Evolutionary conservation across 345 rosid species (phyloP).

Genomic region (Gossypium longicalyx): DNA sequence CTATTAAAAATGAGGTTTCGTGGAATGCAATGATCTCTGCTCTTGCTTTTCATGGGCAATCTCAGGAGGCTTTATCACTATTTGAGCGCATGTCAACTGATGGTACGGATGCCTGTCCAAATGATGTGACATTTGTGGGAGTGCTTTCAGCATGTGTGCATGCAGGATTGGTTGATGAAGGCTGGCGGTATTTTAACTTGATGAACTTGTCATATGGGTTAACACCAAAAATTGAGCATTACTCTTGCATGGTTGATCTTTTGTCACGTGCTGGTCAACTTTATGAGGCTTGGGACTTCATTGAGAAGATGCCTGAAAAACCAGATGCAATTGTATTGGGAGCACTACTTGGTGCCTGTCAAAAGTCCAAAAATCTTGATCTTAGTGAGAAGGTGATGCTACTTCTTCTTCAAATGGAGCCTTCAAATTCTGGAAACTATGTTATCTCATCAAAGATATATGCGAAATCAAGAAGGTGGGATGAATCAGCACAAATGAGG

Average conservation of each 20-base stretch:
- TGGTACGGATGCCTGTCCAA: constrained; percentile 40
- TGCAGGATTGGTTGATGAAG: constrained; percentile 71
- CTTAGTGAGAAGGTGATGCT: constrained; percentile 50
- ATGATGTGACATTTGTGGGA: constrained; percentile 69
- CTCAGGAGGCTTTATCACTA: constrained; percentile 57
- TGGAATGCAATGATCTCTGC: constrained; percentile 92
- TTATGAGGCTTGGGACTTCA: constrained; percentile 75
- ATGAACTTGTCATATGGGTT: constrained; percentile 65
- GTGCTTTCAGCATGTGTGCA: constrained; percentile 91
- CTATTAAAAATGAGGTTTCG: constrained; percentile 68
- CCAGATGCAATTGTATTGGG: constrained; percentile 72
- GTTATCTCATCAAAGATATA: constrained; percentile 70
- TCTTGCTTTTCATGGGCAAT: constrained; percentile 70
- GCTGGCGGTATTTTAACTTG: constrained; percentile 49
- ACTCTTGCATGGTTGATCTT: constrained; percentile 86
- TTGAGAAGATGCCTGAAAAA: constrained; percentile 71
- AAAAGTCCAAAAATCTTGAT: constrained; percentile 45
- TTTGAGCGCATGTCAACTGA: constrained; percentile 49
- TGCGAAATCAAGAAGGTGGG: constrained; percentile 70
- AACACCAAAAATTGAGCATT: constrained; percentile 79
- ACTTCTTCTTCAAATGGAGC: constrained; percentile 53
- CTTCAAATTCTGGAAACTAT: constrained; percentile 76
- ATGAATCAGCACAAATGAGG: constrained; percentile 69
- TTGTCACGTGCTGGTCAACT: constrained; percentile 70
- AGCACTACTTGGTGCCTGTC: constrained; percentile 83